Base-by-base conservation (phyloP, 176 grass and related monocot genomes). In the Stipa capillata region DNA sequence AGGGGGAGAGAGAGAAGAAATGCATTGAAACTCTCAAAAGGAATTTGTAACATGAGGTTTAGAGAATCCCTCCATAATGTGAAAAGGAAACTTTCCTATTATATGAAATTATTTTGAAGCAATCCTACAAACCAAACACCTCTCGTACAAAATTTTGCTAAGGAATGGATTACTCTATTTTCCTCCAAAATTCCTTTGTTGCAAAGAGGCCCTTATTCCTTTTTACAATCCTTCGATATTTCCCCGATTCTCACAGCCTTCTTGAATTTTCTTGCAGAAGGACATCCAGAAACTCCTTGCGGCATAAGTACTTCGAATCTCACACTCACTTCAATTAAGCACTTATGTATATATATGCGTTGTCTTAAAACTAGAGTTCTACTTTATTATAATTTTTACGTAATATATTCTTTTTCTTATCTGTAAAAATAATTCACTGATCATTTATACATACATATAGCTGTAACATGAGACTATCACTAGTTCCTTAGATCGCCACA, bases 221-320 rank as follows among this genome's bases (percentile, higher is more conserved):
- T 20, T 45, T 27, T 76, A 43, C 17, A 39, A 58, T 53, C 76
- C 84, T 86, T 14, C 84, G 43, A 13, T 56, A 35, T 70, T 40
- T 6, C 3, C 0, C n/a, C 1, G 9, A 13, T 70, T 21, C 82
- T 89, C 63, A 84, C 69, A 63, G 1, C 29, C 16, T 61, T 44
- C 23, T 45, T 68, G 34, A 2, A 62, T 76, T 69, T 51, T 85
- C 10, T 85, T 91, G 82, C 90, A 99, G 92, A 99, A 93, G 84
- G 96, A 99, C 86, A 93, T 99, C 77, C 77, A 91, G 74, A 99
- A 91, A 82, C 81, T 99, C 39, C 41, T 89, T 34, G 83, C 87
- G 7, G 86, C 88, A 43, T 99, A 85, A 88, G 37, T 75, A 68
- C 10, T 81, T 56, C 23, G 25, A 55, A 63, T 49, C 72, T n/a